Base-by-base conservation (phyloP, 2,329 filamentous ascomycete species). In the Rutstroemia sp. region DNA sequence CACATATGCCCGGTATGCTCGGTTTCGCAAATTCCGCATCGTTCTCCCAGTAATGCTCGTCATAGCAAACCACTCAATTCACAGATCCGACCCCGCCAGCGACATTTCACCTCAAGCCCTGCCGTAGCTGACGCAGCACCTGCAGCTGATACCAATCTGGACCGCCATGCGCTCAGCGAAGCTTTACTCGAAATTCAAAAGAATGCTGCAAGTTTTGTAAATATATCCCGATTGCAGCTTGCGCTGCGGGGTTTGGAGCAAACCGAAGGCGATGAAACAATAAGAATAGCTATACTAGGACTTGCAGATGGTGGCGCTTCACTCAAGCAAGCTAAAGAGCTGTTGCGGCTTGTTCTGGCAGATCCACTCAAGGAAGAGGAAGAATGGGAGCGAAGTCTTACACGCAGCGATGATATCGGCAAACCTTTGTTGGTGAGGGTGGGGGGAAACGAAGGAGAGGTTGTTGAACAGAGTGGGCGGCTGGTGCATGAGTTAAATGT, bases 181-280 rank as follows among this genome's bases (percentile, higher is more conserved):
- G 64, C 81, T 2, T 74, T 92, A 0, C 69, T 76, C 1, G 77
- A 80, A 21, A 75, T 92, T 2, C 78, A 87, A 64, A 79, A 78
- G 51, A 73, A 80, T 49, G 82, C 83, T 2, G 77, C 81, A 23
- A 79, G 76, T 57, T 78, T 84, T 63, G 77, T 88, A 53, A 87
- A 87, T 65, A 76, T 86, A n/a, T 82, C 86, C 30, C 78, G 86
- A 55, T 68, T 92, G 47, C 85, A 89, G 69, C 78, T 92, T 63
- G 88, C 87, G 12, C 72, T 89, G 21, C 78, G 82, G 60, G 84
- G 87, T 21, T 69, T 86, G 58, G 76, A 78, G 36, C 80, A 86
- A 65, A 66, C 69, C 1, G 71, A 79, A 0, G 83, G 83, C 4
- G 67, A 76, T 38, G 83, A 86, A 67, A 75, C 78, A 2, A 75